These are phyloP conservation scores for Schrenkiella parvula DNA, from an alignment of 345 rosid genomes.

Conservation along the genomic window DNA sequence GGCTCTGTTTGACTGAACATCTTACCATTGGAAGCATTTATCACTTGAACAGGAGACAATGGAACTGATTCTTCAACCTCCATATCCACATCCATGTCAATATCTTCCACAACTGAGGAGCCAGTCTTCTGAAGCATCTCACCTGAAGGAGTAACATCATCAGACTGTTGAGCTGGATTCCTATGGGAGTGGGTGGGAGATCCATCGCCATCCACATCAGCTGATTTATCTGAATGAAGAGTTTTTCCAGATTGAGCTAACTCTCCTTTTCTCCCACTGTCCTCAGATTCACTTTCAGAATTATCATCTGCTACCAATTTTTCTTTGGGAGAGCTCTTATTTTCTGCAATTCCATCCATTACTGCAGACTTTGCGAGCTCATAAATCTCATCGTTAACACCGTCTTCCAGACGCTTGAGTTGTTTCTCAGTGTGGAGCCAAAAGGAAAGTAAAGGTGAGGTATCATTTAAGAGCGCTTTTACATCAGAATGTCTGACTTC, in stretches of 20 bases:
- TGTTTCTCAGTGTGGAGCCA: constrained; percentile 81
- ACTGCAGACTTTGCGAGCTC: constrained; percentile 62
- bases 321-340: constrained; percentile 29
- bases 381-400: constrained; percentile 56
- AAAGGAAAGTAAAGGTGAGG: constrained; percentile 60
- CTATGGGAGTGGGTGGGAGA: constrained; percentile 37
- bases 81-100: constrained; percentile 98
- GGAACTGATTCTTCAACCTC: constrained; percentile 75
- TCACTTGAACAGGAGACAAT: constrained; percentile 3
- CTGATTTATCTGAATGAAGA: constrained; percentile 29
- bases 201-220: constrained; percentile 10
- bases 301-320: constrained; percentile 27
- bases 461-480: constrained; percentile 52
- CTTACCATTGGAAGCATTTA: constrained; percentile 30
- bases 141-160: constrained; percentile 31
- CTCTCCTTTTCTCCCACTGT: constrained; percentile 29
- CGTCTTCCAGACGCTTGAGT: constrained; percentile 65
- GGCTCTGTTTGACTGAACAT: constrained; percentile 34
- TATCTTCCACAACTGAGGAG: constrained; percentile 49
- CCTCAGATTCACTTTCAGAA: constrained; percentile 33
- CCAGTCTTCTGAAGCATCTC: constrained; percentile 31
- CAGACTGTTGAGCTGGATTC: constrained; percentile 33
- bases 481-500: constrained; percentile 84
- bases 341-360: constrained; percentile 46
- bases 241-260: constrained; percentile 29